Evolutionary conservation across 192 early-diverging fungal species (phyloP).

Genomic region (Backusella westeae): DNA sequence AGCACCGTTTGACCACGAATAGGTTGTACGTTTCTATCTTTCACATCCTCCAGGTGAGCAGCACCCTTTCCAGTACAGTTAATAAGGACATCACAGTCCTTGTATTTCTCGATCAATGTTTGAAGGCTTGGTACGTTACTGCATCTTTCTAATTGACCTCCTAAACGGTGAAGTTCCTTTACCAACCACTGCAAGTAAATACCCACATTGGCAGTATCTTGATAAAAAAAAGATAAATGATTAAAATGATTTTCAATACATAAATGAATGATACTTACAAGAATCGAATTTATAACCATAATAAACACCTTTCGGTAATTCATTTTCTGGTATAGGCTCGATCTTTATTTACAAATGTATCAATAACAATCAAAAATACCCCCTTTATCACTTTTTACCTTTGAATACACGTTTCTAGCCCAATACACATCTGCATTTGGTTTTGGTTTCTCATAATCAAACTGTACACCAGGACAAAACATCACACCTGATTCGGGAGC

Average conservation of each 20-base stretch:
- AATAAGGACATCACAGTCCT: constrained; percentile 50
- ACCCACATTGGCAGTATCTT: constrained; percentile 64
- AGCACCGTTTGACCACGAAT: constrained; percentile 79
- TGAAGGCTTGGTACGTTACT: constrained; percentile 43
- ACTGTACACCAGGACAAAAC: constrained; percentile 36
- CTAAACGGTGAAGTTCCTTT: constrained; percentile 45
- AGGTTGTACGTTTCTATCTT: constrained; percentile 66
- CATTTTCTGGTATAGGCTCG: constrained; percentile 11
- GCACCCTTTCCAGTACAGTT: constrained; percentile 82
- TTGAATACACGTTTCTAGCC: constrained; percentile 41
- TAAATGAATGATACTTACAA: constrained; percentile 1
- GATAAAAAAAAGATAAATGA: neutral
- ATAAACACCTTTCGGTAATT: constrained; percentile 11
- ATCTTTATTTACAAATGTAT: neutral
- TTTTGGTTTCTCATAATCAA: constrained; percentile 20
- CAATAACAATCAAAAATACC: neutral
- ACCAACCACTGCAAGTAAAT: constrained; percentile 67
- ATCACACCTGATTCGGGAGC: constrained; percentile 38
- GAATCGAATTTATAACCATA: constrained; percentile 30
- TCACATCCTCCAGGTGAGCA: constrained; percentile 67
- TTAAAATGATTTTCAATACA: neutral
- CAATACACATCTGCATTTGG: constrained; percentile 28
- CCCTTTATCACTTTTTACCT: constrained; percentile 35
- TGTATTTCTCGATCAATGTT: constrained; percentile 39
- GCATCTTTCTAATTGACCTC: constrained; percentile 48